Percentiles rank a stretch among this genome's conserved stretches.
These are phyloP conservation scores for Alliaria petiolata DNA, from an alignment of 345 rosid genomes.

Conservation along the genomic window DNA sequence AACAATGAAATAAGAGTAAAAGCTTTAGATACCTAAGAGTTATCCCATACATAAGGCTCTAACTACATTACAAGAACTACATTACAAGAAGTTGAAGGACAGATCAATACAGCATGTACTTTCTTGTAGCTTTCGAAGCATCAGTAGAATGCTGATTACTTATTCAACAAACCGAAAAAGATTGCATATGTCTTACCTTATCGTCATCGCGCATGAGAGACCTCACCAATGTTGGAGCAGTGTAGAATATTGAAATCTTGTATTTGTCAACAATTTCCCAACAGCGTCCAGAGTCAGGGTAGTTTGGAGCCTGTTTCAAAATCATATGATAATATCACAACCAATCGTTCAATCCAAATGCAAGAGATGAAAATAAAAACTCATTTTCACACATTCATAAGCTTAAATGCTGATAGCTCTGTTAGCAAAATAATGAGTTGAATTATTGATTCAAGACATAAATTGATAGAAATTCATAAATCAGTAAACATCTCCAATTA, in stretches of 20 bases:
- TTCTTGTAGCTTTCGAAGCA: neutral
- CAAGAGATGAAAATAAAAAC: neutral
- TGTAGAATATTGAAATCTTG: slow-evolving; percentile 86
- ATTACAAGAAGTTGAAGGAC: neutral
- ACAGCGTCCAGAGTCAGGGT: slow-evolving; percentile 93
- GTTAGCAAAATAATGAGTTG: neutral
- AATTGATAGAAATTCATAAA: neutral
- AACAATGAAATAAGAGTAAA: slow-evolving; percentile 16
- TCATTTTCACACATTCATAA: neutral
- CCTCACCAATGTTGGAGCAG: slow-evolving; percentile 96
- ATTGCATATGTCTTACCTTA: slow-evolving; percentile 49
- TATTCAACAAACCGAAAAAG: slow-evolving; percentile 7
- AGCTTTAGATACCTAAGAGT: neutral
- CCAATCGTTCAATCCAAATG: slow-evolving; percentile 11
- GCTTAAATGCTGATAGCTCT: neutral
- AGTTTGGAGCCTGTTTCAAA: slow-evolving; percentile 70
- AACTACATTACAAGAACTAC: neutral
- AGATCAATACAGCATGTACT: neutral
- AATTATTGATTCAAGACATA: neutral
- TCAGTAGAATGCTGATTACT: neutral
- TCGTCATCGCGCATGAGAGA: slow-evolving; percentile 94
- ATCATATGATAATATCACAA: slow-evolving; percentile 16
- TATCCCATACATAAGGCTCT: neutral
- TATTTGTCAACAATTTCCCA: slow-evolving; percentile 98
- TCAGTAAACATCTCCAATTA: neutral